Evolutionary conservation across 129 eudicot species (phyloP).

Genomic region (carrot (Daucus carota)): DH1_v3.0 NC_030385.2:32828001-32828500

Average conservation of each 20-base stretch:
- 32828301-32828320: background rate
- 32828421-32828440: too few relatives aligned
- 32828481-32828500: too few relatives aligned
- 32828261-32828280: background rate
- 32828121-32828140: conserved; percentile 93
- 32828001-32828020: background rate
- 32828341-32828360: background rate
- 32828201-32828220: background rate
- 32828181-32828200: conserved; percentile 11
- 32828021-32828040: background rate
- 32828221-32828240: background rate
- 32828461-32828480: too few relatives aligned
- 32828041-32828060: background rate
- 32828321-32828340: background rate
- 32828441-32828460: too few relatives aligned
- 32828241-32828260: background rate
- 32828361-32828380: background rate
- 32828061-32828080: background rate
- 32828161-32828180: conserved; percentile 24
- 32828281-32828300: background rate
- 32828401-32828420: too few relatives aligned
- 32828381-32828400: too few relatives aligned
- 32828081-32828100: conserved; percentile 77
- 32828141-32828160: conserved; percentile 99
- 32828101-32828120: conserved; percentile 98